Base-by-base conservation (phyloP, 148 eudicot species). In the Heliosperma pusillum region DNA sequence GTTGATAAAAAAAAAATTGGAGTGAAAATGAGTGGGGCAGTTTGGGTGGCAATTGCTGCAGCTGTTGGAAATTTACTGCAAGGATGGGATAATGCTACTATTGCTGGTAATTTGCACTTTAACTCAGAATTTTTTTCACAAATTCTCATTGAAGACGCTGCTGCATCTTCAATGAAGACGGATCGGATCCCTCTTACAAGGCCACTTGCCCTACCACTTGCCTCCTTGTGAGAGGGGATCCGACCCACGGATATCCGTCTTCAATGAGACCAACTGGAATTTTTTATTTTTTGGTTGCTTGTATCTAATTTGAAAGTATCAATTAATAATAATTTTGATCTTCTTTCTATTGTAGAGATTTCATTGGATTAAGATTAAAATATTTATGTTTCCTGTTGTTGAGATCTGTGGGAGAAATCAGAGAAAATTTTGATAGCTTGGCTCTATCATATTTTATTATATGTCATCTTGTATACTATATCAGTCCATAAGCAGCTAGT, bases 11-110 rank as follows among this genome's bases (percentile, higher is more conserved):
- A 45, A 19, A 5, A 55, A 44, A 60, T 68, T 55, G 64, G 52
- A 44, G 59, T 44, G 10, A 84, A 66, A 76, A 89, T 89, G 93
- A 86, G 85, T 73, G 90, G 88, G 60, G 88, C 92, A 36, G 92
- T 87, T 76, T 71, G 82, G 57, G 88, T 89, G 26, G 92, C 92
- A 26, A 77, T 89, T 82, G 88, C 87, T 82, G 92, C 88, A 42
- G 83, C 89, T 22, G 82, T 89, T 53, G 92, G 92, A 2, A 83
- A 89, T 82, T 63, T 89, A 15, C 80, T 89, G 68, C 88, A 83
- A 80, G 92, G 92, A 65, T 89, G 92, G 92, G 89, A 89, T 79
- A 89, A 87, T 78, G 90, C 93, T 65, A 84, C 90, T 70, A 85
- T 89, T 55, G 89, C 93, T 61, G 87, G 90, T 85, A 82, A 70